Base-by-base conservation (phyloP, 2,329 filamentous ascomycete genomes). In the Aspergillus flavus region DNA sequence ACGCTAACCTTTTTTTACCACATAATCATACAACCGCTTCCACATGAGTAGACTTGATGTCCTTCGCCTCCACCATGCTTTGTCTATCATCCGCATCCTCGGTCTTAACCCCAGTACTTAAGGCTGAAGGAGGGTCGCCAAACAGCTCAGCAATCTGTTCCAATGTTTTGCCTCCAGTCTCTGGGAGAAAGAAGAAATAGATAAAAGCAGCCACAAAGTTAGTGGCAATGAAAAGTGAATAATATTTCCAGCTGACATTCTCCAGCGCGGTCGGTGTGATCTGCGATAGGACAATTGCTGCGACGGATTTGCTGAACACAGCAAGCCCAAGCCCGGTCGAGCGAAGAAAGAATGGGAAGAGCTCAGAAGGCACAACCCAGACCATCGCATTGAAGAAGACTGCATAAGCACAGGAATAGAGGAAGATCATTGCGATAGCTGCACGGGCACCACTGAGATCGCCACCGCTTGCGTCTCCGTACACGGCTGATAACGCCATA, bases 171-270 rank as follows among this genome's bases (percentile, higher is more conserved):
- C 74, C 75, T 52, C 74, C 72, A 1, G 78, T 80, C 66, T 81
- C 77, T 6, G 74, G 73, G 41, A 79, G 66, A 57, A 76, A 73
- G 21, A 80, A 71, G 48, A 73, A 79, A 32, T 78, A 79, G 6
- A 79, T 65, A 6, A 75, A 64, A 0, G 77, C 78, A 0, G 72
- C 69, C 0, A 57, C 65, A 14, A 74, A 48, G 36, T 75, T 72
- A 0, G 62, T 70, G 9, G 70, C 71, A 58, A 80, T 80, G 64
- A 80, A 77, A 1, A 81, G 68, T 3, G 75, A 70, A 62, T 80
- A 80, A 63, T 78, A 80, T 57, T 72, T 76, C 78, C 78, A 80
- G 6, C 73, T 66, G 10, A 80, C 74, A 39, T 69, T 66, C 6
- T 73, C 69, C 28, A 81, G 67, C 1, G 78, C 78, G 12, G 75